These are phyloP conservation scores for Lithohypha guttulata DNA, from an alignment of 2,329 filamentous ascomycete genomes.

Conservation along the genomic window DNA sequence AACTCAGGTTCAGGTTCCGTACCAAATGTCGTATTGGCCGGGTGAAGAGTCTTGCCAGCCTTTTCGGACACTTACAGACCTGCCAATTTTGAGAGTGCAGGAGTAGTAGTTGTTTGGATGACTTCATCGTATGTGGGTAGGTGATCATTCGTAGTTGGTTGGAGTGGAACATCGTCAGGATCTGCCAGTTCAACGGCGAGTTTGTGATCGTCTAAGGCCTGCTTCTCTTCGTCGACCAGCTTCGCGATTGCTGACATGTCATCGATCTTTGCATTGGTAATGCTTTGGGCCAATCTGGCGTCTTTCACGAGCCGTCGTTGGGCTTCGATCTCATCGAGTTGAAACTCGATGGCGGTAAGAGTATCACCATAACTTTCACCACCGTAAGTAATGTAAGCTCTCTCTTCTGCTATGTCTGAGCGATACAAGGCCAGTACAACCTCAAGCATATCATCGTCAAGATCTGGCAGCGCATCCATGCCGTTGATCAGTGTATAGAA, in stretches of 20 bases:
- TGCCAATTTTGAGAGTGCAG: constrained; percentile 6
- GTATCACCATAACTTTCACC: not conserved
- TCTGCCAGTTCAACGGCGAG: not conserved
- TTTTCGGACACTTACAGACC: not conserved
- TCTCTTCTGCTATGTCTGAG: not conserved
- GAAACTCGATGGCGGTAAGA: not conserved
- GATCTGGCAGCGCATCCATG: not conserved
- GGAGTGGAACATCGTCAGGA: constrained; percentile 5
- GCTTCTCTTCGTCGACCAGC: constrained; percentile 8
- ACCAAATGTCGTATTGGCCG: not conserved
- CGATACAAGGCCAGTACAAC: not conserved
- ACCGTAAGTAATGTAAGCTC: not conserved
- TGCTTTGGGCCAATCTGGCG: constrained; percentile 19
- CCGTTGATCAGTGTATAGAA: not conserved
- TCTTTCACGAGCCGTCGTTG: not conserved
- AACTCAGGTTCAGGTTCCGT: constrained; percentile 2
- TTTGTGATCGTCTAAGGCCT: constrained; percentile 9
- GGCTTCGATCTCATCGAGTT: not conserved
- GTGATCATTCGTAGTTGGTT: constrained; percentile 3
- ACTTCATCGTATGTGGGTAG: no score
- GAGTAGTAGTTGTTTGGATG: constrained; percentile 8
- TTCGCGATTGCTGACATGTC: constrained; percentile 7
- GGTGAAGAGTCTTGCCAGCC: constrained; percentile 1
- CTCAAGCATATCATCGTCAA: not conserved
- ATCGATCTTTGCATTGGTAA: constrained; percentile 18